Base-by-base conservation (phyloP, 345 rosid species). In the Draba incana region DNA sequence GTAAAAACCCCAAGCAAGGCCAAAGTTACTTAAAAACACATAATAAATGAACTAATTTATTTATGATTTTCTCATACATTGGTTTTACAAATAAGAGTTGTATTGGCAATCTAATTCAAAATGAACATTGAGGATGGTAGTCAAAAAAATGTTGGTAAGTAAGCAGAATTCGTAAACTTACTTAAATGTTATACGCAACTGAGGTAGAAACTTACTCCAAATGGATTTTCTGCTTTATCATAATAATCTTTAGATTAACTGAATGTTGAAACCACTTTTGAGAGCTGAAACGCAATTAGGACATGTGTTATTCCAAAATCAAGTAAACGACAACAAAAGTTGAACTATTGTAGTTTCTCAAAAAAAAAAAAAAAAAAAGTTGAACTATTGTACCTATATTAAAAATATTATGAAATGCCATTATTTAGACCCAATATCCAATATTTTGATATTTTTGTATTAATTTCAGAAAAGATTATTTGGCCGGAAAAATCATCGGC, bases 401-500 rank as follows among this genome's bases (percentile, higher is more conserved):
- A 20, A 20, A 20, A 20, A 20, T 20, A 11, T 7, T 27, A 27
- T 27, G 30, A 48, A 48, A 48, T 47, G 11, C 53, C 28, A 30
- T 23, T 23, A 30, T 30, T 3, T 30, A 3, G 31, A 38, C 20
- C 46, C 16, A 12, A 27, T 4, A 4, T 37, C 25, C 12, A n/a
- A 30, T 13, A 14, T 30, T 14, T 30, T 35, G 33, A 9, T 39
- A n/a, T 12, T 11, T 45, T 44, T 49, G 3, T 27, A 16, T 37
- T 9, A 33, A 7, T 50, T 44, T 30, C 70, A 84, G 88, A 80
- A 47, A 79, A 64, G 11, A 24, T 77, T 15, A 48, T 53, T 41
- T 58, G 76, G 78, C 87, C 86, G 10, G 79, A 69, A 6, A 51
- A 66, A 70, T 41, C 75, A 13, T 83, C 85, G 3, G 78, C 77